Evolutionary conservation across 768 basidiomycete genomes (phyloP).

Genomic region (Lactarius hatsudake): DNA sequence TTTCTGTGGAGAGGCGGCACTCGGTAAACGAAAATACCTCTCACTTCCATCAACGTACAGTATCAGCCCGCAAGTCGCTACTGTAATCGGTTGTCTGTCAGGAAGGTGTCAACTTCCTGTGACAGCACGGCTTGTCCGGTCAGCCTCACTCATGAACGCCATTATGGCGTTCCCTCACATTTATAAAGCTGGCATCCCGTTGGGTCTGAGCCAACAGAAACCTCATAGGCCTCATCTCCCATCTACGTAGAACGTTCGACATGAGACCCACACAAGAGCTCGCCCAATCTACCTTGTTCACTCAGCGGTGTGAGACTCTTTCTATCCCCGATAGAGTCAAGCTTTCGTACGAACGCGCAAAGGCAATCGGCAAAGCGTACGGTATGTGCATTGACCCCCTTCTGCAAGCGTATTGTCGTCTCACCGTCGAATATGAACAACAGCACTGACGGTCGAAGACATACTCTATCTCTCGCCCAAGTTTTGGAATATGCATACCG

Average conservation of each 20-base stretch:
- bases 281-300: slow-evolving; percentile 1
- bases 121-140: too few species aligned
- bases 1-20: too few species aligned
- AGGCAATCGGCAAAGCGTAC: slow-evolving; percentile 10
- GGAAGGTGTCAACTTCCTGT: too few species aligned
- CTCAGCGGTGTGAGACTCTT: neutral
- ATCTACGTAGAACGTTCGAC: neutral
- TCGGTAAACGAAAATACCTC: too few species aligned
- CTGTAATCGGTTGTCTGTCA: too few species aligned
- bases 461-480: slow-evolving; percentile 32
- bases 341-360: slow-evolving; percentile 15
- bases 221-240: too few species aligned
- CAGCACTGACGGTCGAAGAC: slow-evolving; percentile 35
- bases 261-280: slow-evolving; percentile 7
- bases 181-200: too few species aligned
- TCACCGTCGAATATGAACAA: neutral
- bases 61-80: too few species aligned
- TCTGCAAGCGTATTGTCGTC: neutral
- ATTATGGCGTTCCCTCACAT: too few species aligned
- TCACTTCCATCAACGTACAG: too few species aligned
- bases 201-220: too few species aligned
- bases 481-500: slow-evolving; percentile 39
- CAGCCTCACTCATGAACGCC: too few species aligned
- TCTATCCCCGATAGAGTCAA: slow-evolving; percentile 5
- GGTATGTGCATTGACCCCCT: slow-evolving; percentile 23